A percentile compares a stretch with the other conserved stretches of the same genome.
Evolutionary conservation across 192 early-diverging fungal species (phyloP).

Genomic region (Dissophora globulifera): DNA sequence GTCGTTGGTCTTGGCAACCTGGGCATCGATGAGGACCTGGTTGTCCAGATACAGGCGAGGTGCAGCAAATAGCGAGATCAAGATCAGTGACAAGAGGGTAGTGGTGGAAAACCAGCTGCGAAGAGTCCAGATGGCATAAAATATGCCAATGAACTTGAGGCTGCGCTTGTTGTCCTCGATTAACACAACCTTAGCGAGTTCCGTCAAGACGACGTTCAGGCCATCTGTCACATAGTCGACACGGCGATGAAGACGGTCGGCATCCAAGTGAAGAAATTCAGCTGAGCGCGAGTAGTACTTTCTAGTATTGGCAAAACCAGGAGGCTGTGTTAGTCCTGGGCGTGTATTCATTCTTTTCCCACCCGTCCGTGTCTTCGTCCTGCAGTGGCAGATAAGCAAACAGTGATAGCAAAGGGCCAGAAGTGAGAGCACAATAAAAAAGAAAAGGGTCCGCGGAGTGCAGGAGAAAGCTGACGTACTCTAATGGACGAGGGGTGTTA

Average conservation of each 20-base stretch:
- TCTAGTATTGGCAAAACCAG: too few relatives aligned
- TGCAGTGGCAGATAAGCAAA: too few relatives aligned
- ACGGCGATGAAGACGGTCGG: slow-evolving; percentile 32
- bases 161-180: slow-evolving; percentile 49
- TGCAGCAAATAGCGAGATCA: slow-evolving; percentile 45
- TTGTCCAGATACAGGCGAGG: slow-evolving; percentile 52
- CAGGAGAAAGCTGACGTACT: slow-evolving; percentile 37
- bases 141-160: slow-evolving; percentile 43
- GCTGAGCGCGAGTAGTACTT: slow-evolving; percentile 51
- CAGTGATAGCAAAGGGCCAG: neutral
- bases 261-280: slow-evolving; percentile 46
- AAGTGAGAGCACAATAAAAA: neutral
- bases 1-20: slow-evolving; percentile 46
- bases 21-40: slow-evolving; percentile 41
- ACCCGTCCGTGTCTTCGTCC: too few relatives aligned
- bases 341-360: too few relatives aligned
- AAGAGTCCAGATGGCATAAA: slow-evolving; percentile 49
- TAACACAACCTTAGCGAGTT: slow-evolving; percentile 46
- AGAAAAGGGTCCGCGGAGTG: too few relatives aligned
- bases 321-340: too few relatives aligned
- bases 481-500: slow-evolving; percentile 32
- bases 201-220: slow-evolving; percentile 41
- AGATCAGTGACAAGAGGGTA: slow-evolving; percentile 37
- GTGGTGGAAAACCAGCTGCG: slow-evolving; percentile 54
- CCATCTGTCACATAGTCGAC: slow-evolving; percentile 51